These are phyloP conservation scores for Staphylotrichum longicolle DNA, from an alignment of 495 filamentous ascomycete species.

Conservation along the genomic window DNA sequence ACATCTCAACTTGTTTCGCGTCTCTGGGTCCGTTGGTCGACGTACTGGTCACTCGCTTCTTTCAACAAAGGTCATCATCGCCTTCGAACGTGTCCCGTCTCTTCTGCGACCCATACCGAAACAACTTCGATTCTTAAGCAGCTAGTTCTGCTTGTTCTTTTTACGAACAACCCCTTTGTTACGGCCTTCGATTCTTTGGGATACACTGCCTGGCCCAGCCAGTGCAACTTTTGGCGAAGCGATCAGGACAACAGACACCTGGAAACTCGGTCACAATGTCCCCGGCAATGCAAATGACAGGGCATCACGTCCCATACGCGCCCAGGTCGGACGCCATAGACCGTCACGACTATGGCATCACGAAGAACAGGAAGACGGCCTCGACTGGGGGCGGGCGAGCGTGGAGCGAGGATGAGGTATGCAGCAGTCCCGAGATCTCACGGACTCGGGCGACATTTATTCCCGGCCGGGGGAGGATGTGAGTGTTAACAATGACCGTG, in stretches of 20 bases:
- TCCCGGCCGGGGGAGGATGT: neutral
- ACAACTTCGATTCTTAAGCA: conserved; percentile 39
- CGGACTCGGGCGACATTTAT: neutral
- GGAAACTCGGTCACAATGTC: conserved; percentile 40
- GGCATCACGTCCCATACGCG: conserved; percentile 40
- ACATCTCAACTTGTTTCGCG: conserved; percentile 23
- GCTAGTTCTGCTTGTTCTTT: conserved; percentile 38
- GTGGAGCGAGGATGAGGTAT: conserved; percentile 77
- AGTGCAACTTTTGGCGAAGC: conserved; percentile 2
- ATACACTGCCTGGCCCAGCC: conserved; percentile 33
- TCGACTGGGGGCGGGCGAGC: conserved; percentile 71
- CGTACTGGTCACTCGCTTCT: conserved; percentile 28
- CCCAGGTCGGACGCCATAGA: conserved; percentile 49
- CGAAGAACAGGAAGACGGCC: conserved; percentile 60
- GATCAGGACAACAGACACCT: conserved; percentile 18
- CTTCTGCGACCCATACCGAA: conserved; percentile 22
- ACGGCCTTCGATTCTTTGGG: conserved; percentile 29
- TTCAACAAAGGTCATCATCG: conserved; percentile 3
- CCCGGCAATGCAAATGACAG: conserved; percentile 48
- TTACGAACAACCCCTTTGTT: conserved; percentile 25
- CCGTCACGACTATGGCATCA: conserved; percentile 54
- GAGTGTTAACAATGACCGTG: conserved; percentile 17
- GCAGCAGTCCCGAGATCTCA: conserved; percentile 17
- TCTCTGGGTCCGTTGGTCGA: conserved; percentile 23
- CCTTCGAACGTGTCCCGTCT: conserved; percentile 9